A percentile compares a stretch with the other conserved stretches of the same genome.
Conservation (phyloP, 768 basidiomycete genomes). For the Collybiopsis confluens region DNA sequence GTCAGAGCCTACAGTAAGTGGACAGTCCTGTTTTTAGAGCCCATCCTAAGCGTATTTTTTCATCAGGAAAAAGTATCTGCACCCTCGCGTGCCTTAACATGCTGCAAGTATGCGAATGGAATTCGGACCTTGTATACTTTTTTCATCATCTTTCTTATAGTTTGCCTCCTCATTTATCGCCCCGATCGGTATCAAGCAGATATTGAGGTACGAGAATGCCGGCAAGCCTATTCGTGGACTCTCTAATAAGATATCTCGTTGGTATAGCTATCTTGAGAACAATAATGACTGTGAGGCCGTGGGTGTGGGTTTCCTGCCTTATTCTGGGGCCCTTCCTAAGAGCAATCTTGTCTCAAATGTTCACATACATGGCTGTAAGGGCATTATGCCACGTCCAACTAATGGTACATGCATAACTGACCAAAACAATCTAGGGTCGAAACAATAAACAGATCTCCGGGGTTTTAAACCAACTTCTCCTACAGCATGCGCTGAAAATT, state of each 20-base stretch:
- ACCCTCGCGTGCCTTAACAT: background rate
- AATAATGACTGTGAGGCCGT: constrained; percentile 54
- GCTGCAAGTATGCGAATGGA: background rate
- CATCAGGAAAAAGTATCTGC: background rate
- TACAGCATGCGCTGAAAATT: constrained; percentile 52
- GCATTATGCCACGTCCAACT: background rate
- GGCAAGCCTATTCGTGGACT: too few species aligned
- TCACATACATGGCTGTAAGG: constrained; percentile 23
- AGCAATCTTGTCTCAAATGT: constrained; percentile 37
- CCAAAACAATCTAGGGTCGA: background rate
- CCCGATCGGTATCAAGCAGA: constrained; percentile 37
- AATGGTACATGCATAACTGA: background rate
- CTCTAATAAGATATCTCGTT: background rate
- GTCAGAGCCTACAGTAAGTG: constrained; percentile 14
- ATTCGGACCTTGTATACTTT: too few species aligned
- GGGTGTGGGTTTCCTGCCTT: constrained; percentile 50
- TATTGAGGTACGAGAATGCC: constrained; percentile 27
- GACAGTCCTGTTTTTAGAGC: background rate
- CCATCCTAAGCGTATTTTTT: background rate
- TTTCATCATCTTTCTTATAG: constrained; percentile 6
- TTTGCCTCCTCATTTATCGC: constrained; percentile 26
- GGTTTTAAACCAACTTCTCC: constrained; percentile 36
- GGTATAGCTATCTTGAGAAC: constrained; percentile 53
- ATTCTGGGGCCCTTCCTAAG: constrained; percentile 30
- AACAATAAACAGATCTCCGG: constrained; percentile 37